These are phyloP conservation scores for Trichoderma reesei DNA, from an alignment of 495 filamentous ascomycete species.

Conservation along the genomic window DNA sequence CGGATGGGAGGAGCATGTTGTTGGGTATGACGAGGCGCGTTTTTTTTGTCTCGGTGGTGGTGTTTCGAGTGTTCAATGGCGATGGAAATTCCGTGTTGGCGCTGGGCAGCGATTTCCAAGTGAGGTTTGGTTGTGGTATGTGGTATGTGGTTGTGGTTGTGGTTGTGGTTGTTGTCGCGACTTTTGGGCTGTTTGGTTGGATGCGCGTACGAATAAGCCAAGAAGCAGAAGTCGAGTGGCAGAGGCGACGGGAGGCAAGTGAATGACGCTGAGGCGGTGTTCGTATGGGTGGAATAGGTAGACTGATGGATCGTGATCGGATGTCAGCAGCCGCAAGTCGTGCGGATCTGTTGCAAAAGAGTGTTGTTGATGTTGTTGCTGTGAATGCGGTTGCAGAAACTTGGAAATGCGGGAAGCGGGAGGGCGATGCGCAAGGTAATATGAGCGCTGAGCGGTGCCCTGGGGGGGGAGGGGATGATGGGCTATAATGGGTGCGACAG, in stretches of 20 bases:
- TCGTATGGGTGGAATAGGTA: neutral
- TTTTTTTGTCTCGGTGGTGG: neutral
- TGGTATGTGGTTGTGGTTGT: no score
- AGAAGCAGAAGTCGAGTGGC: neutral
- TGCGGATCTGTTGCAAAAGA: neutral
- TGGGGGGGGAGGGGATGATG: no score
- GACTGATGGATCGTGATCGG: neutral
- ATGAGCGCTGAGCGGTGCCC: conserved; percentile 2
- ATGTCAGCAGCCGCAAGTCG: neutral
- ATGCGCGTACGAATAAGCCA: neutral
- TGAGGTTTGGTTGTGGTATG: no score
- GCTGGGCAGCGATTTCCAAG: neutral
- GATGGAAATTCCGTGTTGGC: neutral
- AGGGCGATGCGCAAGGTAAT: neutral
- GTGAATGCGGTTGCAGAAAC: conserved; percentile 2
- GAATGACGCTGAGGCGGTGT: neutral
- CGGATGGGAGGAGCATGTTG: conserved; percentile 62
- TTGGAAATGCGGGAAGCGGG: conserved; percentile 1
- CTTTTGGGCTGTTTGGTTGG: neutral
- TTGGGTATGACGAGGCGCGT: neutral
- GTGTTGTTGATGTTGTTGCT: neutral
- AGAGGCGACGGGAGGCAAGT: neutral
- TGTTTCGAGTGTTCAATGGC: neutral
- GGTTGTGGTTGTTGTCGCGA: neutral
- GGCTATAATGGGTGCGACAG: no score